Base-by-base conservation (phyloP, 1,139 yeast genomes). In the Meyerozyma elateridarum region DNA sequence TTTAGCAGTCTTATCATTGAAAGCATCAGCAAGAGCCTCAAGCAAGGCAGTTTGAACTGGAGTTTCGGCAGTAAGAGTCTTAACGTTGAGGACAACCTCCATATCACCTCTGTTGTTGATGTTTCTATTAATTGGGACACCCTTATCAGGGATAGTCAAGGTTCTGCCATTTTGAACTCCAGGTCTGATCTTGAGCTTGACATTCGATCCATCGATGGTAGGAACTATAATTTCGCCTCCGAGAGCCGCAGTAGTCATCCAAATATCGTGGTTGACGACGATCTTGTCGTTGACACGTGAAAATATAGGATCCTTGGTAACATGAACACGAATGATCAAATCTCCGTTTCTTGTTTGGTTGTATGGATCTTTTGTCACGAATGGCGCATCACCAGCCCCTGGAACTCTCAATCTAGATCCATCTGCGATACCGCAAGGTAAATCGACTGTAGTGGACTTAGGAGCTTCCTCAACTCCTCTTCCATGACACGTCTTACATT, bases 191-290 rank as follows among this genome's bases (percentile, higher is more conserved):
- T 79, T 85, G 36, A 91, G 61, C 54, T 88, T 82, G 38, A 93
- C 66, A 28, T 72, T 69, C 25, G 76, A 78, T 5, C 85, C 88
- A 43, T 81, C 88, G 21, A 91, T 73, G 0, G 97, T 89, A 22
- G 97, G 97, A 9, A 91, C 78, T 29, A 82, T 76, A 18, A 91
- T 73, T 33, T 77, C 79, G 21, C 99, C 99, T 37, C 99, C 99
- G 31, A 91, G 67, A 0, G 96, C 91, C 2, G 98, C 98, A 0
- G 98, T 91, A 1, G 98, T 91, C 79, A 88, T 85, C 30, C 93
- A 82, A 34, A 91, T 78, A 29, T 76, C 76, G 32, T 80, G 77
- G 22, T 70, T 65, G 48, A 77, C 72, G 36, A 83, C 56, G 40
- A 91, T 70, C 48, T 83, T 77, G 38, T 73, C 67, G 27, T 83